phyloP scores from a whole-genome alignment of 208 protist species.

The Trichomonas gallinae region DNA sequence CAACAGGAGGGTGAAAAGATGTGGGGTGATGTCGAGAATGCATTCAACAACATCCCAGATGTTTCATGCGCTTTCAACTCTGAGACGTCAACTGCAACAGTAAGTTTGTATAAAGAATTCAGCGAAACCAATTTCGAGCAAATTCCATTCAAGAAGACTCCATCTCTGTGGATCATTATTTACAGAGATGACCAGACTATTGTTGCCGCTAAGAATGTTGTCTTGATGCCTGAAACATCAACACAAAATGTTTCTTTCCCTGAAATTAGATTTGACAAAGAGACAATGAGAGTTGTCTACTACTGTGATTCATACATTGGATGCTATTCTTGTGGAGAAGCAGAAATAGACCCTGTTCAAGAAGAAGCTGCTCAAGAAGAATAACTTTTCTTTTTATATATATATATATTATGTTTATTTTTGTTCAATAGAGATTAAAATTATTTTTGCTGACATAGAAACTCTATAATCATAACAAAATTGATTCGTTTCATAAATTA shows the following conservation, averaged over 20 bases:
- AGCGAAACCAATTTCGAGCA: not conserved
- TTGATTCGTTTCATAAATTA: no score
- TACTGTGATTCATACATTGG: not conserved
- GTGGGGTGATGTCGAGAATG: not conserved
- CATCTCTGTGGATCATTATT: not conserved
- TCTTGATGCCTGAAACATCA: not conserved
- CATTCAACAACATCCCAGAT: not conserved
- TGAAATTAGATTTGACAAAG: not conserved
- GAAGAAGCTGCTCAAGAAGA: not conserved
- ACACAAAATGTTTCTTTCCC: not conserved
- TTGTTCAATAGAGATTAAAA: not conserved
- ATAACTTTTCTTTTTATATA: not conserved
- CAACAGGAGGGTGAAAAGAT: not conserved
- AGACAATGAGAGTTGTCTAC: not conserved
- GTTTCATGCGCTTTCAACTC: not conserved
- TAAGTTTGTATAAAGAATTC: not conserved
- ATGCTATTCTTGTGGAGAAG: not conserved
- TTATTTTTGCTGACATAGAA: no score
- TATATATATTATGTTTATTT: not conserved
- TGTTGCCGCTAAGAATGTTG: not conserved
- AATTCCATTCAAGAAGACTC: not conserved
- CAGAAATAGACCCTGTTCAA: not conserved
- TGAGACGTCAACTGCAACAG: not conserved
- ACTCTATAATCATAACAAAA: no score
- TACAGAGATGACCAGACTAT: not conserved